These are phyloP conservation scores for Yarrowia divulgata DNA, from an alignment of 805 yeast species.

Conservation along the genomic window DNA sequence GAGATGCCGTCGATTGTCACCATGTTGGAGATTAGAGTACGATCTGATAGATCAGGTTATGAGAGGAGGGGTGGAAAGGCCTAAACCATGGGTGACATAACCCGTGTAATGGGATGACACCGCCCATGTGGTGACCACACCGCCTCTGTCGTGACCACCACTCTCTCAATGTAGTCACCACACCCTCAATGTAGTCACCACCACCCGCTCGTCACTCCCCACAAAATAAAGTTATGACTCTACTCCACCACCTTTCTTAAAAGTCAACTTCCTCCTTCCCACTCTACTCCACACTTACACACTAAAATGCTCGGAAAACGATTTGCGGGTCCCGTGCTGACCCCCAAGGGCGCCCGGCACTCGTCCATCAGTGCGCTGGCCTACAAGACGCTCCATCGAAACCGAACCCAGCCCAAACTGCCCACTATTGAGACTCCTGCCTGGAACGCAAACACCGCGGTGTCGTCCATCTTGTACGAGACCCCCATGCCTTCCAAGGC, in stretches of 20 bases:
- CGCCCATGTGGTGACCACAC: too few species aligned
- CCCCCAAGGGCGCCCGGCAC: slow-evolving; percentile 35
- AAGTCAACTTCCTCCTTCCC: neutral
- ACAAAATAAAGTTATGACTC: slow-evolving; percentile 24
- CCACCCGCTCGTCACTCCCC: neutral
- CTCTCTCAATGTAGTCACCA: neutral
- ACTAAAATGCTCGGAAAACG: slow-evolving; percentile 18
- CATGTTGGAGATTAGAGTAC: too few species aligned
- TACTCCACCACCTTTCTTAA: neutral
- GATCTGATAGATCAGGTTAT: too few species aligned
- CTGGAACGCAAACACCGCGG: slow-evolving; percentile 97
- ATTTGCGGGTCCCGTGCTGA: slow-evolving; percentile 13
- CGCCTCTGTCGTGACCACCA: too few species aligned
- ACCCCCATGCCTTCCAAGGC: slow-evolving; percentile 68
- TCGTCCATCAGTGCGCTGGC: slow-evolving; percentile 91
- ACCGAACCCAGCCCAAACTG: slow-evolving; percentile 84
- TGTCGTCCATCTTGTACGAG: slow-evolving; percentile 92
- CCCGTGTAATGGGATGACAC: too few species aligned
- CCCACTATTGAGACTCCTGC: slow-evolving; percentile 93
- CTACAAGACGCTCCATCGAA: slow-evolving; percentile 88
- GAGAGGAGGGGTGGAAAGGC: too few species aligned
- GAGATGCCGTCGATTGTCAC: too few species aligned
- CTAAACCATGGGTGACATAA: too few species aligned
- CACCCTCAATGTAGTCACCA: too few species aligned
- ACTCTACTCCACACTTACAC: neutral